A percentile compares a stretch with the other conserved stretches of the same genome.
Conservation (phyloP, 148 eudicot genomes). For the Camellia granthamiana region DNA sequence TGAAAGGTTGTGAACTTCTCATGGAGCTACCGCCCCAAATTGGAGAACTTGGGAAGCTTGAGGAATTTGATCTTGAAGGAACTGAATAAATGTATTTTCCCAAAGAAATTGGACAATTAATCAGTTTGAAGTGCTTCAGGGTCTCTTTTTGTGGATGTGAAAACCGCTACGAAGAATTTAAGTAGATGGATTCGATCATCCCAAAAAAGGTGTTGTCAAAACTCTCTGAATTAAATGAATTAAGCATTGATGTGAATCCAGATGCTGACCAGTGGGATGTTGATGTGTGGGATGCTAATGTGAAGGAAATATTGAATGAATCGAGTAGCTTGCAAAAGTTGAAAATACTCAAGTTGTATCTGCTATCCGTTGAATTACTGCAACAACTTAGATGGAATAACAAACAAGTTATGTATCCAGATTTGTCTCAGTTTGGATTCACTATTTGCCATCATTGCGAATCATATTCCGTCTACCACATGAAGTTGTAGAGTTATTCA, state of each 20-base stretch:
- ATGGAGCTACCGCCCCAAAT: constrained; percentile 1
- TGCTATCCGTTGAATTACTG: not conserved
- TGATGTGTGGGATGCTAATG: not conserved
- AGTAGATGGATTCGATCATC: not conserved
- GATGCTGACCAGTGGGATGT: not conserved
- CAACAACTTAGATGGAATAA: not conserved
- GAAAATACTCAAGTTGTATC: not conserved
- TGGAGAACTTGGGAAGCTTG: constrained; percentile 4
- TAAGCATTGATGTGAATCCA: not conserved
- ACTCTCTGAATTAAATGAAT: not conserved
- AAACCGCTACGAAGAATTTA: not conserved
- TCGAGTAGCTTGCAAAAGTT: not conserved
- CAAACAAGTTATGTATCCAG: not conserved
- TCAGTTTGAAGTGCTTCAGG: not conserved
- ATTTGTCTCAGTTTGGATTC: not conserved
- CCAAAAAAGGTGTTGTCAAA: not conserved
- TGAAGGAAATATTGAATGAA: not conserved
- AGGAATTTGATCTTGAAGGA: constrained; percentile 3
- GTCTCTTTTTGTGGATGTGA: not conserved
- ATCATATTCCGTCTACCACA: not conserved
- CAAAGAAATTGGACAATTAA: not conserved
- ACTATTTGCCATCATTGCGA: not conserved
- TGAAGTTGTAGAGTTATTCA: not conserved
- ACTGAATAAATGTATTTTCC: not conserved
- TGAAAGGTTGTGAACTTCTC: not conserved